These are phyloP conservation scores for Begonia fuchsioides DNA, from an alignment of 306 rosid species.

Conservation along the genomic window DNA sequence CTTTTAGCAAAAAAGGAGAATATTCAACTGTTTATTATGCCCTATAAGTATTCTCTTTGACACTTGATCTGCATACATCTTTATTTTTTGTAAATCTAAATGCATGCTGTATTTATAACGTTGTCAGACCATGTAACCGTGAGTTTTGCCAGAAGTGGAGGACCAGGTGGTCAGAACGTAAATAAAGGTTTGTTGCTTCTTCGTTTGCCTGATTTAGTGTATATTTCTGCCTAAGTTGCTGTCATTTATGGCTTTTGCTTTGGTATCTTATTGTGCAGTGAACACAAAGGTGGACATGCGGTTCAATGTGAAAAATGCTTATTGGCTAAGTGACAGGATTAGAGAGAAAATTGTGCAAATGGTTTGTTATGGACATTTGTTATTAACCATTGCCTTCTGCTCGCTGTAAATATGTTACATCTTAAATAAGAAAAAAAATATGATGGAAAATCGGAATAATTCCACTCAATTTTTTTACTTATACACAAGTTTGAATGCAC, in stretches of 20 bases:
- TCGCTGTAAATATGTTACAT: too few species aligned
- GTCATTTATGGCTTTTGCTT: constrained; percentile 3
- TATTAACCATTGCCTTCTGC: not conserved
- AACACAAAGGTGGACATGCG: constrained; percentile 99
- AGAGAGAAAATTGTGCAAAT: constrained; percentile 69
- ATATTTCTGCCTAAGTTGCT: not conserved
- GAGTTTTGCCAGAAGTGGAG: constrained; percentile 86
- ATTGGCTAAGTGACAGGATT: constrained; percentile 69
- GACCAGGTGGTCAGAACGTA: constrained; percentile 96
- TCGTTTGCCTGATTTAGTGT: not conserved
- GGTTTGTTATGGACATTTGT: constrained; percentile 27
- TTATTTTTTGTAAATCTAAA: too few species aligned
- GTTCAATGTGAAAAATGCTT: constrained; percentile 61
- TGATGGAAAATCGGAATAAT: too few species aligned
- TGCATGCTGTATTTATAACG: not conserved
- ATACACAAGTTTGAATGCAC: constrained; percentile 16
- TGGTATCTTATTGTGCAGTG: constrained; percentile 29
- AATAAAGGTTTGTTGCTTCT: constrained; percentile 48
- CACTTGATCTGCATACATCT: too few species aligned
- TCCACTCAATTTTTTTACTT: too few species aligned
- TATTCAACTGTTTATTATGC: too few species aligned
- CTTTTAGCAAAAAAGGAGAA: too few species aligned
- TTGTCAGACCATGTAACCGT: constrained; percentile 60
- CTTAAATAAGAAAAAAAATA: too few species aligned
- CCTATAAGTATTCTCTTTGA: too few species aligned